Conservation (phyloP, 2,329 filamentous ascomycete species). For the Hortaea sp. region DNA sequence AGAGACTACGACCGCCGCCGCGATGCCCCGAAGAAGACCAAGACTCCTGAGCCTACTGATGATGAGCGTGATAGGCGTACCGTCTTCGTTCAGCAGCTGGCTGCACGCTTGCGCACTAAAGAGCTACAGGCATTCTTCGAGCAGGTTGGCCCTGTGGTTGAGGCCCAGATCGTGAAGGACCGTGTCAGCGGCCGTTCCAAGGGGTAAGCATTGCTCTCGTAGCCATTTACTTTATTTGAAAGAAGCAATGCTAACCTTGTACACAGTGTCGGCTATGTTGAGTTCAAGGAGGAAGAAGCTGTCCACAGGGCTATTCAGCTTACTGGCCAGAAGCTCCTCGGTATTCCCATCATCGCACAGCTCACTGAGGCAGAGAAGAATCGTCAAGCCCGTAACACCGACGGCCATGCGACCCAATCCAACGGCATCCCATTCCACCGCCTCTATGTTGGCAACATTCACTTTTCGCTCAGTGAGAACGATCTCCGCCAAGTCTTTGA, state of each 20-base stretch:
- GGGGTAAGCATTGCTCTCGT: slow-evolving; percentile 53
- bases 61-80: slow-evolving; percentile 95
- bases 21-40: slow-evolving; percentile 16
- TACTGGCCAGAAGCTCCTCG: slow-evolving; percentile 96
- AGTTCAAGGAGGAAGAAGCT: slow-evolving; percentile 94
- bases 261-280: slow-evolving; percentile 89
- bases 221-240: neutral
- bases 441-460: slow-evolving; percentile 97
- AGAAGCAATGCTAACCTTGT: slow-evolving; percentile 27
- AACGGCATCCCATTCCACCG: slow-evolving; percentile 93
- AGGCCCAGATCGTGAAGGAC: slow-evolving; percentile 98
- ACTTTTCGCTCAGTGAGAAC: slow-evolving; percentile 96
- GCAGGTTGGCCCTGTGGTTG: slow-evolving; percentile 85
- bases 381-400: slow-evolving; percentile 79
- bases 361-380: slow-evolving; percentile 99
- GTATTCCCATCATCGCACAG: slow-evolving; percentile 96
- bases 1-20: slow-evolving; percentile 3
- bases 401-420: slow-evolving; percentile 56
- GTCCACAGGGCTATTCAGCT: slow-evolving; percentile 90
- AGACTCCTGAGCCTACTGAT: slow-evolving; percentile 65
- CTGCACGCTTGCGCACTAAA: slow-evolving; percentile 81
- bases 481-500: slow-evolving; percentile 95
- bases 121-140: slow-evolving; percentile 94
- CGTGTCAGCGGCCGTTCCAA: slow-evolving; percentile 94
- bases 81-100: slow-evolving; percentile 96